phyloP scores from a whole-genome alignment of 2,329 filamentous ascomycete genomes.

The Zasmidium citrigriseum region DNA sequence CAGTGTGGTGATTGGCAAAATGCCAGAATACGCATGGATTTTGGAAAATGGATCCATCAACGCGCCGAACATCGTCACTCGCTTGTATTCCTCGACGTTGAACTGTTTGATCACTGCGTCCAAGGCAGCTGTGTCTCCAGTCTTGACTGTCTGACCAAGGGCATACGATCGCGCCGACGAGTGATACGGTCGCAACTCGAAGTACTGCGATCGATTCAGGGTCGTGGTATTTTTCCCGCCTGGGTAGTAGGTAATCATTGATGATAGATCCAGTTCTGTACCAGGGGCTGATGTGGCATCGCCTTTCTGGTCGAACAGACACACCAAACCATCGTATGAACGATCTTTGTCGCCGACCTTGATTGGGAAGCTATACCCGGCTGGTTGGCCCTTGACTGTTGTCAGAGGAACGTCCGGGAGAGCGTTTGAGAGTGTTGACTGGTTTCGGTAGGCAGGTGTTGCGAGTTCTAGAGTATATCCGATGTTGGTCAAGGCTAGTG shows the following conservation, averaged over 20 bases:
- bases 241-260: slow-evolving; percentile 4
- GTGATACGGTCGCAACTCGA: slow-evolving; percentile 1
- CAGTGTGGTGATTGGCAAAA: slow-evolving; percentile 8
- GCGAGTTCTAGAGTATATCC: slow-evolving; percentile 44
- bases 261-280: not conserved
- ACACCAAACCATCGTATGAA: slow-evolving; percentile 13
- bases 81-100: not conserved
- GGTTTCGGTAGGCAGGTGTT: not conserved
- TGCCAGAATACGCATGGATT: slow-evolving; percentile 10
- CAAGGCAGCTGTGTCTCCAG: not conserved
- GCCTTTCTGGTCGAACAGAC: slow-evolving; percentile 2
- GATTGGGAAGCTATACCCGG: slow-evolving; percentile 7
- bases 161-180: not conserved
- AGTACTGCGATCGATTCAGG: not conserved
- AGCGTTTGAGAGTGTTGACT: not conserved
- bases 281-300: not conserved
- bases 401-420: too few relatives aligned
- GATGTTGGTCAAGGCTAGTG: slow-evolving; percentile 45
- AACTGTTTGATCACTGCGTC: not conserved
- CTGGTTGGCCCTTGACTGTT: not conserved
- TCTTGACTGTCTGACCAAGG: not conserved
- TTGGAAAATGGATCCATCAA: slow-evolving; percentile 7
- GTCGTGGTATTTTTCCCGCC: not conserved
- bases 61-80: slow-evolving; percentile 2
- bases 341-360: slow-evolving; percentile 14